Evolutionary conservation across 805 yeast genomes (phyloP).

Genomic region (Kodamaea fukazawae): DNA sequence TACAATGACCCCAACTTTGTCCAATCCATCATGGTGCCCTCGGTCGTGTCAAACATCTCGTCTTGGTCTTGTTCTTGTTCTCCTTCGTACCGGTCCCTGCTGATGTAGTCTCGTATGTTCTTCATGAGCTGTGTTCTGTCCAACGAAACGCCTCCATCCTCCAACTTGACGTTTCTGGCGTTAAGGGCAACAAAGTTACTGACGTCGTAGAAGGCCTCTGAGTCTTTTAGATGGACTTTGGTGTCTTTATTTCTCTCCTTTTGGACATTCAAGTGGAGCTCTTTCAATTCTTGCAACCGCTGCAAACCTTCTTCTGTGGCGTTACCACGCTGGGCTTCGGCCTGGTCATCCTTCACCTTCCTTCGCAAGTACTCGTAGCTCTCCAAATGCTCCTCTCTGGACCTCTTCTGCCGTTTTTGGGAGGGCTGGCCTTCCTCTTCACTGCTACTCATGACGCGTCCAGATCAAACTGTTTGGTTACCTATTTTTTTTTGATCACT

Average conservation of each 20-base stretch:
- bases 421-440: neutral
- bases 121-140: slow-evolving; percentile 46
- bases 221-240: slow-evolving; percentile 47
- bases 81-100: slow-evolving; percentile 13
- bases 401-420: slow-evolving; percentile 4
- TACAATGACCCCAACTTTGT: slow-evolving; percentile 53
- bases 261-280: slow-evolving; percentile 43
- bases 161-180: slow-evolving; percentile 58
- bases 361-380: slow-evolving; percentile 29
- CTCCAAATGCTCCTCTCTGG: slow-evolving; percentile 14
- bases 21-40: slow-evolving; percentile 46
- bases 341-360: slow-evolving; percentile 35
- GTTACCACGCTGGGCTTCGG: slow-evolving; percentile 55
- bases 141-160: slow-evolving; percentile 51
- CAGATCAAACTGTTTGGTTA: neutral
- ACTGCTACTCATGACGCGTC: no score
- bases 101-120: slow-evolving; percentile 23
- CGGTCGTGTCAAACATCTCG: slow-evolving; percentile 10
- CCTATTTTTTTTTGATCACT: neutral
- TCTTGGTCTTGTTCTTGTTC: slow-evolving; percentile 18
- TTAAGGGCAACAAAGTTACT: slow-evolving; percentile 64
- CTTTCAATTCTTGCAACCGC: slow-evolving; percentile 46
- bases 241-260: slow-evolving; percentile 33
- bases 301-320: slow-evolving; percentile 50
- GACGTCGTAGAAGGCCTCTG: slow-evolving; percentile 59